Evolutionary conservation across 495 filamentous ascomycete genomes (phyloP).

Genomic region (Podospora bellae-mahoneyi): DNA sequence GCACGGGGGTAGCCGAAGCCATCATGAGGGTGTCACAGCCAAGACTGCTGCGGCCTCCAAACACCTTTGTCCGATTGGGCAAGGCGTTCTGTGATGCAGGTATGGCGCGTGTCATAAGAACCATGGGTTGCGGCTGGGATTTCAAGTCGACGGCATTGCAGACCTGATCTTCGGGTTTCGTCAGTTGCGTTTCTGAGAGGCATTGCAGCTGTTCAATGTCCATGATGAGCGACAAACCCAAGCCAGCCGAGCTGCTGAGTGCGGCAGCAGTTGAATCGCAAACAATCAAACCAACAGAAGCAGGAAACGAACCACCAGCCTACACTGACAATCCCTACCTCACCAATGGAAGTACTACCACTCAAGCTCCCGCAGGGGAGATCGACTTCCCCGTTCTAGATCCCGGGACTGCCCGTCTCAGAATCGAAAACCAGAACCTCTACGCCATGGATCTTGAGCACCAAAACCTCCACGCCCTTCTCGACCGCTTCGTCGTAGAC

Average conservation of each 20-base stretch:
- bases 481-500: not conserved
- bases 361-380: not conserved
- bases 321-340: not conserved
- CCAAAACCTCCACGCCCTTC: not conserved
- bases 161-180: not conserved
- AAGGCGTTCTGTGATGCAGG: not conserved
- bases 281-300: not conserved
- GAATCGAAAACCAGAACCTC: not conserved
- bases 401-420: not conserved
- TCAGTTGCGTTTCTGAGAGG: too few relatives aligned
- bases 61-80: not conserved
- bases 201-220: not conserved
- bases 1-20: not conserved
- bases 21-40: not conserved
- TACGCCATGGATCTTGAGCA: too few relatives aligned
- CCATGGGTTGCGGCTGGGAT: not conserved
- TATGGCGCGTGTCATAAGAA: not conserved
- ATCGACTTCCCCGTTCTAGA: not conserved
- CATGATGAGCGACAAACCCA: not conserved
- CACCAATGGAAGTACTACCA: not conserved
- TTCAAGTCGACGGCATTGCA: not conserved
- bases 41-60: slow-evolving; percentile 4
- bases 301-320: not conserved
- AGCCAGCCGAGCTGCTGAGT: not conserved
- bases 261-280: not conserved